Base-by-base conservation (phyloP, 352 stramenopile genomes). In the Phytopythium cucurbitacearum region DNA sequence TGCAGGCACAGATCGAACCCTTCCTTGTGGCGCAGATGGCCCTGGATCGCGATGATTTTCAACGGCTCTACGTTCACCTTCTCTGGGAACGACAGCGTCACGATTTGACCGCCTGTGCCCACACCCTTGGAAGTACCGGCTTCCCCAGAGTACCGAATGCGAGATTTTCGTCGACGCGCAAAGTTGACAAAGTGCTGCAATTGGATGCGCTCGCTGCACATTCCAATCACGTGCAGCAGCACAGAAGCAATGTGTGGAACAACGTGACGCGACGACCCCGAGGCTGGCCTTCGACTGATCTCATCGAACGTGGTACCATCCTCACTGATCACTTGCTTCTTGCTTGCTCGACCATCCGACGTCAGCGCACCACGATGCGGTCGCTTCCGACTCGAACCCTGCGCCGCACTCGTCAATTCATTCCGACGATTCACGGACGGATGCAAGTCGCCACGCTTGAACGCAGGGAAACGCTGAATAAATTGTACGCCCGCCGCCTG, bases 111-210 rank as follows among this genome's bases (percentile, higher is more conserved):
- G 55, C 83, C 80, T 7, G 80, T 91, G 10, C 80, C 80, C 11
- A 73, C 60, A 1, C 67, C 62, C 13, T 59, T 69, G 12, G 59
- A 65, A 13, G 80, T 82, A 34, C 69, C 74, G 51, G 80, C 83
- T 73, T 94, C 80, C 6, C 83, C 83, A 37, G 80, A 90, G 56
- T 94, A 94, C 21, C 80, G 78, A 63, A 94, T 94, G 33, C 78
- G 79, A 9, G 80, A 91, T 53, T 86, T 85, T 62, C 84, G 80
- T 21, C 84, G 79, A 7, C 80, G 79, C 66, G 84, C 84, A 67
- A 94, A 94, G 60, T 91, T 91, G 36, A 94, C 81, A 46, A 91
- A 94, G 56, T 94, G 84, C 55, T 94, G 84, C 53, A 94, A 55
- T 48, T 94, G 84, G 55, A 94, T 91, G 36, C 84, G 76, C 53